Percentiles rank a stretch among this genome's conserved stretches.
Conservation (phyloP, 129 eudicot species). For the Smallanthus sonchifolius region DNA sequence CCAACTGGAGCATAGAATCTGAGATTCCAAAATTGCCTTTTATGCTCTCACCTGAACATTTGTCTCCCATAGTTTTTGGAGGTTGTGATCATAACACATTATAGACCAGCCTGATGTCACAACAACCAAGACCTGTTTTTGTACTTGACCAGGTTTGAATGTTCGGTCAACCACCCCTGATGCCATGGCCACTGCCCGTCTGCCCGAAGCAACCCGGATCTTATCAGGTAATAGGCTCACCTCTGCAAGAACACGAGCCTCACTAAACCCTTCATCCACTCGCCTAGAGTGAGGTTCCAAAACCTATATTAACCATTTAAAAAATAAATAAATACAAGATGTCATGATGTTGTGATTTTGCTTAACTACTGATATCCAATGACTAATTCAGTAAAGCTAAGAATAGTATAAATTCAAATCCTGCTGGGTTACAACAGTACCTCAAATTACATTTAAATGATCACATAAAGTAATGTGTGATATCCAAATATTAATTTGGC, state of each 20-base stretch:
- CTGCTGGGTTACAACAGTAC: not conserved
- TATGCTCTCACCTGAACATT: conserved; percentile 67
- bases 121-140: conserved; percentile 92
- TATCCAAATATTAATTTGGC: not conserved
- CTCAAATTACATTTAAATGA: not conserved
- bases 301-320: conserved; percentile 39
- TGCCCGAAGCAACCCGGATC: conserved; percentile 82
- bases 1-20: conserved; percentile 6
- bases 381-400: not conserved
- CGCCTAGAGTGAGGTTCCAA: conserved; percentile 89
- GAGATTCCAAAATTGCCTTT: conserved; percentile 1
- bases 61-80: conserved; percentile 86
- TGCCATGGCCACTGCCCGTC: conserved; percentile 99
- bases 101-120: conserved; percentile 97
- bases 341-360: not conserved
- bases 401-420: not conserved
- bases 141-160: conserved; percentile 63
- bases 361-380: not conserved
- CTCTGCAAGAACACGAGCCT: conserved; percentile 86
- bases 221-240: conserved; percentile 85
- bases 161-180: conserved; percentile 77
- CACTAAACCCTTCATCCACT: conserved; percentile 86
- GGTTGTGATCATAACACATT: conserved; percentile 98
- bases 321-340: not conserved
- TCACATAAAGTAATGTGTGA: not conserved